These are phyloP conservation scores for Gynostemma pentaphyllum DNA, from an alignment of 306 rosid species.

Conservation along the genomic window DNA sequence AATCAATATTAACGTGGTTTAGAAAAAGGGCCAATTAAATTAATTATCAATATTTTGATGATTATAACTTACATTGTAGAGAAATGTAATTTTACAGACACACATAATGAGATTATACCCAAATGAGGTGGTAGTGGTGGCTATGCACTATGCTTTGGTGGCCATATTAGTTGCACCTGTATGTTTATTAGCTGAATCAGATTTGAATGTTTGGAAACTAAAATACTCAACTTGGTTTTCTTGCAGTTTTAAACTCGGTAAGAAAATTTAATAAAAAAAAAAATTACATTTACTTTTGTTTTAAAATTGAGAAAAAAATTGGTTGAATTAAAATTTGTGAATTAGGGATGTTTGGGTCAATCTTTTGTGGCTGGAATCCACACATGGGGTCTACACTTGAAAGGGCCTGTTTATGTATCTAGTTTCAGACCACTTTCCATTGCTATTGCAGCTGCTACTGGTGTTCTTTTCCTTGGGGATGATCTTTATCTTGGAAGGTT, in stretches of 20 bases:
- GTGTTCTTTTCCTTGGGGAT: conserved; percentile 59
- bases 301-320: neutral
- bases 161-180: conserved; percentile 49
- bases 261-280: conserved; percentile 12
- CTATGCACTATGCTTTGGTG: conserved; percentile 59
- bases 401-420: neutral
- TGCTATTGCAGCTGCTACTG: conserved; percentile 42
- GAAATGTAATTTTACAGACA: too few species aligned
- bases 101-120: conserved; percentile 53
- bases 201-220: conserved; percentile 60
- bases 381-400: neutral
- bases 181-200: conserved; percentile 52
- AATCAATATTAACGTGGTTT: too few species aligned
- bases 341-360: neutral
- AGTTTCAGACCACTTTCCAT: conserved; percentile 32
- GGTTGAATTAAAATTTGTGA: neutral
- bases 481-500: conserved; percentile 71
- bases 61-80: too few species aligned
- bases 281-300: neutral
- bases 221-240: conserved; percentile 35
- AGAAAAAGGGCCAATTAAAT: too few species aligned
- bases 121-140: conserved; percentile 53
- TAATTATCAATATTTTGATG: too few species aligned
- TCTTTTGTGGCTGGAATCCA: conserved; percentile 7
- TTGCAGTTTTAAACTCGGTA: conserved; percentile 69